These are phyloP conservation scores for Metschnikowia colocasiae DNA, from an alignment of 805 yeast genomes.

Conservation along the genomic window DNA sequence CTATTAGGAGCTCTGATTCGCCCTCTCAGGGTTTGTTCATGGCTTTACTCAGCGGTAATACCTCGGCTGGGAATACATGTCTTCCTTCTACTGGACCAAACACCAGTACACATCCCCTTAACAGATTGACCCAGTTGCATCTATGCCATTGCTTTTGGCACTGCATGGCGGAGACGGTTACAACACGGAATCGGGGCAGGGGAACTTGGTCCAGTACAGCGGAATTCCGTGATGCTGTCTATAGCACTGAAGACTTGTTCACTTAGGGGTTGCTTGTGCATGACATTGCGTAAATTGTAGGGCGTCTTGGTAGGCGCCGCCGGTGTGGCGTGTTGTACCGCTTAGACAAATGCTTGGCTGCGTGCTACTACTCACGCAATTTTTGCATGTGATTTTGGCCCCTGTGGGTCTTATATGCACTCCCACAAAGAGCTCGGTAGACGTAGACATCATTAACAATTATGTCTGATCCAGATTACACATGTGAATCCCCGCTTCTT, in stretches of 20 bases:
- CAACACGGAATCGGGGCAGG: background rate
- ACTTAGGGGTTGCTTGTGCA: background rate
- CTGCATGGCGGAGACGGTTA: background rate
- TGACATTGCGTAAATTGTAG: background rate
- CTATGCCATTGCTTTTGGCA: background rate
- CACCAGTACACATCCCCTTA: background rate
- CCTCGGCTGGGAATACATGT: too few species aligned
- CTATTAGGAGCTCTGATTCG: background rate
- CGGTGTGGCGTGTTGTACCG: conserved; percentile 1
- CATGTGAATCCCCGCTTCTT: background rate
- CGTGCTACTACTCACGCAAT: background rate
- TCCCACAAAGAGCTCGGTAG: background rate
- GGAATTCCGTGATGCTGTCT: background rate
- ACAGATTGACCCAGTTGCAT: background rate
- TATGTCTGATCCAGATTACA: too few species aligned
- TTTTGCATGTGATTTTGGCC: conserved; percentile 2
- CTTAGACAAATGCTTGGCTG: background rate
- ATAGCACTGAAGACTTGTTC: background rate
- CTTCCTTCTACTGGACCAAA: too few species aligned
- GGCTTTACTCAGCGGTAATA: too few species aligned
- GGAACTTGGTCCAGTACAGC: background rate
- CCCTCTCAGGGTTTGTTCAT: background rate
- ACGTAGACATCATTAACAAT: background rate
- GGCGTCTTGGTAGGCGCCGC: background rate
- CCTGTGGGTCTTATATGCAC: background rate